Evolutionary conservation across 108 stramenopile genomes (phyloP), one percentile per base, ranked within the genome.

Genomic region (Nitzschia palea): DNA sequence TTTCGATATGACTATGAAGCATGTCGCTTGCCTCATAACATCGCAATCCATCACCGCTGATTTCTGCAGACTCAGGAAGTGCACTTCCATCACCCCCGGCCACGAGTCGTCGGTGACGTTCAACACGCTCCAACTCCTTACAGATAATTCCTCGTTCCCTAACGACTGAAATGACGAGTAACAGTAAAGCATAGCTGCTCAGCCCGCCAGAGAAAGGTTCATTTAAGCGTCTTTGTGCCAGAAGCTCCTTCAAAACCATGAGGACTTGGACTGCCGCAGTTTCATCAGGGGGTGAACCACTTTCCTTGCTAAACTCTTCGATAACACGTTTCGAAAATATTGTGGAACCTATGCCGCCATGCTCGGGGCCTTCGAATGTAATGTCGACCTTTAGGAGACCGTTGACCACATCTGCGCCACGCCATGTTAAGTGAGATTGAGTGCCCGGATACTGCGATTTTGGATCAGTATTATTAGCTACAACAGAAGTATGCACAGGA

Each of bases 161-260:
- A 23, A 96, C 52, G 6, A 94, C 84, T 30, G 95, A 89, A 33
- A 93, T 58, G 4, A 94, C 80, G 67, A 97, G 75, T 47, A 96
- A 71, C 33, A 97, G 81, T 5, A 98, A 79, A n/a, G 90, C 95
- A 72, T 97, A 98, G 60, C 92, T 94, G 44, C 92, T 93, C 33
- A 98, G 82, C 25, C 97, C 97, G 37, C 97, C 97, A 1, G 95
- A 91, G 71, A 93, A 97, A 1, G 96, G 96, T 63, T 98, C 96
- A 61, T 98, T 96, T 36, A 96, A 74, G 27, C 93, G 89, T 54
- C 88, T 75, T 53, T 93, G 91, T 0, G 85, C 91, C 23, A 97
- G 83, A 22, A 95, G 72, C 79, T 96, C 89, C 78, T 97, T 96
- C 45, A 96, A 50, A 2, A 95, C 93, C 83, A 94, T 88, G 27